Conservation (phyloP, 1,139 yeast species). For the Candida albicans region DNA sequence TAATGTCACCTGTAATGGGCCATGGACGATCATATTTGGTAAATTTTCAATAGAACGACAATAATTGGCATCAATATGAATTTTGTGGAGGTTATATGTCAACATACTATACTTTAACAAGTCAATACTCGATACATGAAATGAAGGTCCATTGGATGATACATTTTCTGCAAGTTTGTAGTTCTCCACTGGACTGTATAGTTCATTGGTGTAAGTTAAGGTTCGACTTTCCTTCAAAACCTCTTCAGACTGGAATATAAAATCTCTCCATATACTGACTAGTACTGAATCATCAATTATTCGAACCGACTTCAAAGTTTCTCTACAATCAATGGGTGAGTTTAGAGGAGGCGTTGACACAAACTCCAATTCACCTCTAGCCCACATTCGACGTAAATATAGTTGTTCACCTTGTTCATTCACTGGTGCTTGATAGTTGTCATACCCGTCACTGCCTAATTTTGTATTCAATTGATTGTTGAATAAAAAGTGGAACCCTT, state of each 20-base stretch:
- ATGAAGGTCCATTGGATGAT: background rate
- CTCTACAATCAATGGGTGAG: conserved; percentile 36
- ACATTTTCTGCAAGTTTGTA: background rate
- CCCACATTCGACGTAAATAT: conserved; percentile 77
- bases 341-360: conserved; percentile 18
- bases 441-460: conserved; percentile 78
- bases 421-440: conserved; percentile 72
- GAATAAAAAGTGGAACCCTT: conserved; percentile 68
- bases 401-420: conserved; percentile 21
- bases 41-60: conserved; percentile 56
- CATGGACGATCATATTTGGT: conserved; percentile 68
- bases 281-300: conserved; percentile 36
- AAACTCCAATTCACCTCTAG: conserved; percentile 60
- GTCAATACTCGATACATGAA: conserved; percentile 13
- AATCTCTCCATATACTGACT: conserved; percentile 45
- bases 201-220: conserved; percentile 37
- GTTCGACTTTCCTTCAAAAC: conserved; percentile 31
- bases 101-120: conserved; percentile 61
- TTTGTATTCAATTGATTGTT: conserved; percentile 50
- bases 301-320: conserved; percentile 39
- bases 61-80: conserved; percentile 68
- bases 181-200: conserved; percentile 13
- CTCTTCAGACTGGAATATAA: conserved; percentile 16
- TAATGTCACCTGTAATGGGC: conserved; percentile 72
- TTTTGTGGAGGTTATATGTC: conserved; percentile 78